phyloP scores from a whole-genome alignment of 371 early-diverging fungal genomes.

The Mucor irregularis region DNA sequence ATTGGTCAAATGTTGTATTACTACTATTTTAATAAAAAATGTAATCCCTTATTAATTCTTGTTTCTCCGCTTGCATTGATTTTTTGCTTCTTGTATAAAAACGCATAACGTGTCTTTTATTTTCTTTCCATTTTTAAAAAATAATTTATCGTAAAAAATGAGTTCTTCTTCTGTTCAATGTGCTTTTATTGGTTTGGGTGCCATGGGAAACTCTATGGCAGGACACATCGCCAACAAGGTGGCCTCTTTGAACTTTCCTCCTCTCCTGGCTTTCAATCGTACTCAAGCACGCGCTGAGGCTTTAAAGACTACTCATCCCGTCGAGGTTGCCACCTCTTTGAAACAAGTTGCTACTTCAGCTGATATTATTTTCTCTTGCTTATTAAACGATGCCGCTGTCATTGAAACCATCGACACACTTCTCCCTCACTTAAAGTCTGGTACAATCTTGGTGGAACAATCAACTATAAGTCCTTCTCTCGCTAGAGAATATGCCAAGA shows the following conservation, averaged over 20 bases:
- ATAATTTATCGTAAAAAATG: slow-evolving; percentile 2
- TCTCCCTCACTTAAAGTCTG: slow-evolving; percentile 22
- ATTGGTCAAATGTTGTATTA: slow-evolving; percentile 7
- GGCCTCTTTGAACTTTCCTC: slow-evolving; percentile 17
- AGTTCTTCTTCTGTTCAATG: slow-evolving; percentile 20
- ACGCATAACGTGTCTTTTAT: neutral
- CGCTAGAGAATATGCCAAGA: slow-evolving; percentile 10
- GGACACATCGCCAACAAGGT: slow-evolving; percentile 32
- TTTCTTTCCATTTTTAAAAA: neutral
- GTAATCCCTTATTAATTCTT: neutral
- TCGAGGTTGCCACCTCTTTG: slow-evolving; percentile 25
- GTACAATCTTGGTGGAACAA: slow-evolving; percentile 41
- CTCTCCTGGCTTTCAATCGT: slow-evolving; percentile 55
- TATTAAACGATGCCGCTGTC: slow-evolving; percentile 53
- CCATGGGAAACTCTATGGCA: slow-evolving; percentile 55
- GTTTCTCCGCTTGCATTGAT: neutral
- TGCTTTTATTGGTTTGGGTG: slow-evolving; percentile 60
- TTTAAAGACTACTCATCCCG: slow-evolving; percentile 24
- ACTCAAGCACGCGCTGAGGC: slow-evolving; percentile 39
- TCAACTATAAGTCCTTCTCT: slow-evolving; percentile 41
- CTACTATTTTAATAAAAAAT: neutral
- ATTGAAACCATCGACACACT: slow-evolving; percentile 24
- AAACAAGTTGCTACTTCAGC: slow-evolving; percentile 33
- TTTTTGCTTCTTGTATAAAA: neutral
- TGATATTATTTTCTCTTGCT: slow-evolving; percentile 52